Conservation (phyloP, 2,329 filamentous ascomycete genomes). For the Chrysosporium keratinophilum region DNA sequence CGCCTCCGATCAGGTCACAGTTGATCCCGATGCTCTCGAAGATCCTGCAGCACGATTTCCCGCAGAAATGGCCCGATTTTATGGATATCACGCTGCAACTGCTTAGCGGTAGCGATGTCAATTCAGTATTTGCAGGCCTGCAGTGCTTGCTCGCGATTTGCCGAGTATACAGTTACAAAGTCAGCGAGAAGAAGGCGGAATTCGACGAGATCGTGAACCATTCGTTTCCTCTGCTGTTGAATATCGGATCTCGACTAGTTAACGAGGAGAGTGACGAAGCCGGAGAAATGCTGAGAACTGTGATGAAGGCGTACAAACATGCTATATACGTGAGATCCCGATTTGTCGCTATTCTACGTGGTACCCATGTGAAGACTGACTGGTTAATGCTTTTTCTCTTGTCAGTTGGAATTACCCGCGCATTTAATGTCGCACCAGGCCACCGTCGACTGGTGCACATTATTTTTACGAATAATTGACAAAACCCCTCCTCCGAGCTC, state of each 20-base stretch:
- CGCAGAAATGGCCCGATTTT: constrained; percentile 85
- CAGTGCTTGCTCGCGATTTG: constrained; percentile 92
- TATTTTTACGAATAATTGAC: constrained; percentile 82
- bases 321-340: constrained; percentile 70
- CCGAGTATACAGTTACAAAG: constrained; percentile 90
- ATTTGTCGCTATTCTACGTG: not conserved
- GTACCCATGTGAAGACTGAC: not conserved
- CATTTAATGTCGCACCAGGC: constrained; percentile 68
- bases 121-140: constrained; percentile 81
- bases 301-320: constrained; percentile 96
- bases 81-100: constrained; percentile 86
- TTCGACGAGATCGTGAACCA: constrained; percentile 91
- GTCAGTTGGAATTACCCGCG: constrained; percentile 71
- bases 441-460: constrained; percentile 90
- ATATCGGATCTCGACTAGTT: constrained; percentile 78
- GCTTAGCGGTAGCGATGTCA: constrained; percentile 73
- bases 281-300: constrained; percentile 89
- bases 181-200: constrained; percentile 67
- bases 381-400: not conserved
- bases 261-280: constrained; percentile 88
- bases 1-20: constrained; percentile 76
- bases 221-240: constrained; percentile 77
- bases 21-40: constrained; percentile 90
- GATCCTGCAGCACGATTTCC: constrained; percentile 92
- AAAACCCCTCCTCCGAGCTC: constrained; percentile 72